Base-by-base conservation (phyloP, 2,329 filamentous ascomycete genomes). In the Pseudogymnoascus sp. region DNA sequence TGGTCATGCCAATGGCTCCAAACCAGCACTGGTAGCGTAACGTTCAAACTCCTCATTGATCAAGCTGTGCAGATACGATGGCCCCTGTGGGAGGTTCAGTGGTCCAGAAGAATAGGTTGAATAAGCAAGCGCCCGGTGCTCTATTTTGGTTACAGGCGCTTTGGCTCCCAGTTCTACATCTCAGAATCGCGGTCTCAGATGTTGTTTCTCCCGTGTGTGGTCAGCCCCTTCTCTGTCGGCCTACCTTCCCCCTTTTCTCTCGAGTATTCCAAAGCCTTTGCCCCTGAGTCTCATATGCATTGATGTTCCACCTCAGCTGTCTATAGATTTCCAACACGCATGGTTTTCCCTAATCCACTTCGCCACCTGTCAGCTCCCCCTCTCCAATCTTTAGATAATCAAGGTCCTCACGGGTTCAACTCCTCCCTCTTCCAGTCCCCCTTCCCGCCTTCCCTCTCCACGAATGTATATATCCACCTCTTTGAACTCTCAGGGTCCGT, bases 381-480 rank as follows among this genome's bases (percentile, higher is more conserved):
- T 54, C 30, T 54, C 43, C 43, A 54, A 54, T 54, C n/a, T 54
- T 54, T n/a, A 32, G 18, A 25, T n/a, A 54, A n/a, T 54, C 25
- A 54, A 30, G 43, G 9, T 37, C 18, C 30, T 64, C 57, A 70
- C 22, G 71, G 71, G 70, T 70, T 72, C 20, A 70, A 62, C 62
- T 74, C 73, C 62, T 71, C 67, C 47, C 67, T 69, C 60, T 65
- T 71, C 84, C 84, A 87, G 57, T 81, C 71, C 63, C 84, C 81
- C 47, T 75, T 77, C 81, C 82, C 87, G 1, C 67, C 60, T 41
- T 73, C 74, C 54, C 73, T 74, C 41, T 77, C 74, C 57, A 79
- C 75, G 69, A 81, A 81, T 22, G 77, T 83, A 74, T 84, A 88
- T 62, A 75, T 76, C 72, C 80, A 81, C 64, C 87, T 77, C 60